These are phyloP conservation scores for Neofusicoccum parvum DNA, from an alignment of 2,329 filamentous ascomycete species.

Conservation along the genomic window DNA sequence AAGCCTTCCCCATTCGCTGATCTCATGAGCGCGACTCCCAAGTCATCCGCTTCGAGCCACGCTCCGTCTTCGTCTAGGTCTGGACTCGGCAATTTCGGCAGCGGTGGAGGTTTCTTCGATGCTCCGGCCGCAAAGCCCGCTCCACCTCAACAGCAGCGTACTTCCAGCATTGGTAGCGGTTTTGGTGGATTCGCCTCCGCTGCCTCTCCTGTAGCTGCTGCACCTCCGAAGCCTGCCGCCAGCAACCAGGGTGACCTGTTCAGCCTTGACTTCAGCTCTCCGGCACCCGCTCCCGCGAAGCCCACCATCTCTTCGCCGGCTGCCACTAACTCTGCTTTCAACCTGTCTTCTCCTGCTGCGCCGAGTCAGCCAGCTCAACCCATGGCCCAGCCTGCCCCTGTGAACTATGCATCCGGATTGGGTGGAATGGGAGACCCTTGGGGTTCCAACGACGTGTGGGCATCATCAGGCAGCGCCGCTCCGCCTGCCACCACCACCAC, in stretches of 20 bases:
- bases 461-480: constrained; percentile 56
- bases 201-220: constrained; percentile 53
- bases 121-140: constrained; percentile 51
- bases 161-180: constrained; percentile 59
- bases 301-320: constrained; percentile 35
- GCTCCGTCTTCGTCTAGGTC: constrained; percentile 42
- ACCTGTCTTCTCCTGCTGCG: constrained; percentile 64
- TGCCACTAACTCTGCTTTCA: constrained; percentile 73
- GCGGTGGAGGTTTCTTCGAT: constrained; percentile 85
- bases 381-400: constrained; percentile 33
- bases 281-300: constrained; percentile 31
- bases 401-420: constrained; percentile 39
- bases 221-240: constrained; percentile 49
- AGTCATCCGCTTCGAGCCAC: constrained; percentile 40
- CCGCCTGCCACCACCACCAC: constrained; percentile 48
- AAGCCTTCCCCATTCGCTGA: constrained; percentile 68
- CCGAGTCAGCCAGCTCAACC: constrained; percentile 35
- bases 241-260: constrained; percentile 72
- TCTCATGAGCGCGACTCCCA: constrained; percentile 56
- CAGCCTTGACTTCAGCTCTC: constrained; percentile 59
- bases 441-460: constrained; percentile 84
- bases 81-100: constrained; percentile 54
- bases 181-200: constrained; percentile 67
- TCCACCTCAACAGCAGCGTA: constrained; percentile 49
- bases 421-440: constrained; percentile 69